Conservation (phyloP, 306 rosid species). For the Argentina anserina region DNA sequence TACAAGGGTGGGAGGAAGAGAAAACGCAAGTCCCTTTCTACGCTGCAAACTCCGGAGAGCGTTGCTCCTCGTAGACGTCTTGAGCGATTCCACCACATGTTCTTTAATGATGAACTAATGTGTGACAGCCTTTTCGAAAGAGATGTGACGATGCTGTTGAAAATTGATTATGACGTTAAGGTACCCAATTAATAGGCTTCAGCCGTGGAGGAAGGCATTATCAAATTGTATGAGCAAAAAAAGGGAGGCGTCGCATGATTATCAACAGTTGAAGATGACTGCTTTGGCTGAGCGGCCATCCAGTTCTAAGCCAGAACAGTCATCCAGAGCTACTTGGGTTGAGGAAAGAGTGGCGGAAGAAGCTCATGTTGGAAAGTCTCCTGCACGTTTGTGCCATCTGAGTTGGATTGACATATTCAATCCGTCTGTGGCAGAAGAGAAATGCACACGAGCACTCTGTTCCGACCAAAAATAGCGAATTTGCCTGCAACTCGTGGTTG, state of each 20-base stretch:
- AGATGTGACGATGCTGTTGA: no score
- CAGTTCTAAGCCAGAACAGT: no score
- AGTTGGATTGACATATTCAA: not conserved
- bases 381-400: no score
- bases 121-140: no score
- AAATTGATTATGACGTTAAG: no score
- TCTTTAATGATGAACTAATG: no score
- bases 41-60: no score
- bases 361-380: not conserved
- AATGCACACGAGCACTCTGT: not conserved
- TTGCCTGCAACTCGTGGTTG: not conserved
- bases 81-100: not conserved
- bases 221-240: not conserved
- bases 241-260: not conserved
- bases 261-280: not conserved
- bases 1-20: not conserved
- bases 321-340: not conserved
- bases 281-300: no score
- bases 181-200: not conserved
- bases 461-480: no score
- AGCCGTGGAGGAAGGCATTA: not conserved
- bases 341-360: not conserved
- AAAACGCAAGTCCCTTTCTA: not conserved
- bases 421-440: not conserved
- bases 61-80: no score